Percentiles rank a stretch among this genome's conserved stretches.
Conservation (phyloP, 2,329 filamentous ascomycete species). For the Penicillium sp. region DNA sequence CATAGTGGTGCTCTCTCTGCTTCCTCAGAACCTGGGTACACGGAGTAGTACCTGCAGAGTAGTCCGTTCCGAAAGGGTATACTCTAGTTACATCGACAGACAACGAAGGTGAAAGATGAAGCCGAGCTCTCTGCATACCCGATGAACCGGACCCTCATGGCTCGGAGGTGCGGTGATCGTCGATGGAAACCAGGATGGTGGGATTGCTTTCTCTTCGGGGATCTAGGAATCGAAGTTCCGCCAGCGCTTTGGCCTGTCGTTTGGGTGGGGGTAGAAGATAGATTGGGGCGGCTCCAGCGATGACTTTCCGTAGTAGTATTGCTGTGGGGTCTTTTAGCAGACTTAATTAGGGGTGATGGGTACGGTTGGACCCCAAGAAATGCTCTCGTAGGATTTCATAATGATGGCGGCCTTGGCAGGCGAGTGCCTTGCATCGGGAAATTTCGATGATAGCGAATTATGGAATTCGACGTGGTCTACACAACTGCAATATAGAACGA, state of each 20-base stretch:
- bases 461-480: not conserved
- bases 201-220: conserved; percentile 7
- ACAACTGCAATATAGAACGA: not conserved
- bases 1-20: not conserved
- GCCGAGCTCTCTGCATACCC: not conserved
- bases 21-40: not conserved
- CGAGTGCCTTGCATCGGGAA: not conserved
- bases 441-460: not conserved
- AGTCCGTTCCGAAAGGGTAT: too few species aligned
- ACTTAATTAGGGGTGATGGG: not conserved
- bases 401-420: not conserved
- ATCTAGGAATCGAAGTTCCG: not conserved
- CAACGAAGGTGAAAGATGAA: conserved; percentile 1
- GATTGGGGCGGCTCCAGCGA: not conserved
- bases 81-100: not conserved
- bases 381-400: not conserved
- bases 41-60: not conserved
- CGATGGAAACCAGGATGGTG: conserved; percentile 15
- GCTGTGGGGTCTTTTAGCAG: not conserved
- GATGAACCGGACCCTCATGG: not conserved
- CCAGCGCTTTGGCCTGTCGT: conserved; percentile 6
- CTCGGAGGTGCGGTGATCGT: conserved; percentile 5
- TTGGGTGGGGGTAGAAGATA: not conserved
- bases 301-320: not conserved
- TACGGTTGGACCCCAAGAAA: not conserved